phyloP scores from a whole-genome alignment of 306 rosid genomes.

The Castanea sativa region DNA sequence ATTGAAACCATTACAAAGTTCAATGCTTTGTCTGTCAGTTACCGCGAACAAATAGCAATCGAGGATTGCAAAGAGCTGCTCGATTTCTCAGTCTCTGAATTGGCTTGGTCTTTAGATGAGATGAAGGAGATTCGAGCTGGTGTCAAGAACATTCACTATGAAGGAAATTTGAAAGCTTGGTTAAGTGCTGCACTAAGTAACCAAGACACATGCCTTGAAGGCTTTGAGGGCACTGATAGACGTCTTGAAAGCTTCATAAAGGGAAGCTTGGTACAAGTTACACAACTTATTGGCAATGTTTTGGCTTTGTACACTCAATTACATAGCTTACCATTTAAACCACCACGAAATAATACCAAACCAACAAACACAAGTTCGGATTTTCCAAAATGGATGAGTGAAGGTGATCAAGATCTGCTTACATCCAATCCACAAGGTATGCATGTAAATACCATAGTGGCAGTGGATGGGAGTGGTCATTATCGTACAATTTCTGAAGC shows the following conservation, averaged over 20 bases:
- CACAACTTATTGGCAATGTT: slow-evolving; percentile 80
- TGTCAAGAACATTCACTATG: slow-evolving; percentile 31
- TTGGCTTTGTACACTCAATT: slow-evolving; percentile 67
- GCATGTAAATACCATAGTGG: slow-evolving; percentile 58
- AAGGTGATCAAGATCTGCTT: slow-evolving; percentile 56
- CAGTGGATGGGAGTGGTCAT: slow-evolving; percentile 78
- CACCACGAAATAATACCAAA: slow-evolving; percentile 32
- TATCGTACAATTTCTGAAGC: slow-evolving; percentile 75
- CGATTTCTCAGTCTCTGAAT: slow-evolving; percentile 80
- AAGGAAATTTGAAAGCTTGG: slow-evolving; percentile 88
- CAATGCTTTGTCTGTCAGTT: slow-evolving; percentile 56
- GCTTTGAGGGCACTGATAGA: slow-evolving; percentile 88
- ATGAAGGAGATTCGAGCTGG: slow-evolving; percentile 67
- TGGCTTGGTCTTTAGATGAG: slow-evolving; percentile 80
- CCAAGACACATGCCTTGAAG: slow-evolving; percentile 96
- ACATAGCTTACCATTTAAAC: slow-evolving; percentile 54
- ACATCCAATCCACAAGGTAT: slow-evolving; percentile 34
- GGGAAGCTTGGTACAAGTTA: slow-evolving; percentile 79
- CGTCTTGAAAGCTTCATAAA: slow-evolving; percentile 62
- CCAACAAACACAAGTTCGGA: not conserved
- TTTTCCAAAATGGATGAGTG: slow-evolving; percentile 74
- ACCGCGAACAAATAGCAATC: slow-evolving; percentile 76
- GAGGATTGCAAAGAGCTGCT: slow-evolving; percentile 92
- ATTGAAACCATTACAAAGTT: slow-evolving; percentile 62
- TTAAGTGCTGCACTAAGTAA: slow-evolving; percentile 91